Base-by-base conservation (phyloP, 2,329 filamentous ascomycete genomes). In the Neofusicoccum laricinum region DNA sequence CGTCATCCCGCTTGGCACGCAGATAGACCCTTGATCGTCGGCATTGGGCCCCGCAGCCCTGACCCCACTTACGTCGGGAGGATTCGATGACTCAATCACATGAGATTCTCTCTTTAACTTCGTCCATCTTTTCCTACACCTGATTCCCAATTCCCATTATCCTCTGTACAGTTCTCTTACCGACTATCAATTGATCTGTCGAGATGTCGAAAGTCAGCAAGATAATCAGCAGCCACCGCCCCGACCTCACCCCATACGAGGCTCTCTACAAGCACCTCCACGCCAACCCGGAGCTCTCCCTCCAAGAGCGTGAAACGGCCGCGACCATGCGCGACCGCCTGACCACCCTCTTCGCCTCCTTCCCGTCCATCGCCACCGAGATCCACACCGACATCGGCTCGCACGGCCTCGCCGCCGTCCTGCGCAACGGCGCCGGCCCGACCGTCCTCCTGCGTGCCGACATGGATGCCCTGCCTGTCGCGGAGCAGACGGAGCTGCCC, bases 401-500 rank as follows among this genome's bases (percentile, higher is more conserved):
- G 25, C 77, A 85, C 66, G 87, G 87, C 4, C 71, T 89, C 4
- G 82, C 82, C 1, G 87, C 80, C 0, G 76, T 88, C 0, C 75
- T 88, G 3, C 70, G 71, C 57, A 89, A 89, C 69, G 86, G 85
- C 0, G 46, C 70, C 0, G 86, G 86, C 6, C 79, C 79, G 1
- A 87, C 80, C 0, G 73, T 89, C 1, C 78, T 89, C 0, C 76
- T 89, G 0, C 82, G 87, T 2, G 85, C 87, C 0, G 87, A 90
- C 64, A 86, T 88, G 66, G 87, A 90, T 68, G 87, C 80, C 0
- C 75, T 89, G 0, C 86, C 87, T 0, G 76, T 89, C 0, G 68
- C 80, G 63, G 87, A 89, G 71, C 73, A 77, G 19, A 88, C 86
- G 0, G 81, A 79, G 0, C 73, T 89, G 0, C 69, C 76, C 0